phyloP scores from a whole-genome alignment of 805 yeast species.

The Kregervanrija pseudodelftensis region DNA sequence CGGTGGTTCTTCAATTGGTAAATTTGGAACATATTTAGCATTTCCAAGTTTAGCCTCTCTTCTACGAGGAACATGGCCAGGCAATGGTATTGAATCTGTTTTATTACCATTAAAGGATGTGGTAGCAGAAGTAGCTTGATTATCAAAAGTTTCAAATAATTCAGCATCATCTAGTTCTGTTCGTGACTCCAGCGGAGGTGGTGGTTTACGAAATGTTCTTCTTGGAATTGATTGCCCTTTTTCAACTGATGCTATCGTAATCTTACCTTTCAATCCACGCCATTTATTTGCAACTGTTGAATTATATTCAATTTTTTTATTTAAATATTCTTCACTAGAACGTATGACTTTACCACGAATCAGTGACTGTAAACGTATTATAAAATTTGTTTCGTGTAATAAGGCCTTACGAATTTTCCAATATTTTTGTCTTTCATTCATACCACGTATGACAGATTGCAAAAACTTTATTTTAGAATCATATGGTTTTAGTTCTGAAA shows the following conservation, averaged over 20 bases:
- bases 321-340: not conserved
- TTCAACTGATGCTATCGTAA: too few species aligned
- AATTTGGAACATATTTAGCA: slow-evolving; percentile 8
- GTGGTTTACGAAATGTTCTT: too few species aligned
- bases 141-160: slow-evolving; percentile 10
- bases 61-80: slow-evolving; percentile 8
- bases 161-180: slow-evolving; percentile 3
- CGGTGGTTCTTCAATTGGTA: slow-evolving; percentile 4
- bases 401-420: slow-evolving; percentile 15
- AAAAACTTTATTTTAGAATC: slow-evolving; percentile 20
- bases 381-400: slow-evolving; percentile 15
- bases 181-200: too few species aligned
- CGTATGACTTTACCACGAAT: slow-evolving; percentile 36
- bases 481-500: slow-evolving; percentile 13
- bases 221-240: too few species aligned
- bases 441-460: slow-evolving; percentile 32
- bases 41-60: slow-evolving; percentile 4
- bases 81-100: not conserved
- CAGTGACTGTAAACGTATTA: slow-evolving; percentile 34
- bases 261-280: too few species aligned
- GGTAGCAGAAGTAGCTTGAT: not conserved
- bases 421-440: slow-evolving; percentile 13
- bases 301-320: too few species aligned
- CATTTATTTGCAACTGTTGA: too few species aligned
- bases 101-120: not conserved